Conservation (phyloP, 1,284 basidiomycete species). For the Wallemia mellicola region DNA sequence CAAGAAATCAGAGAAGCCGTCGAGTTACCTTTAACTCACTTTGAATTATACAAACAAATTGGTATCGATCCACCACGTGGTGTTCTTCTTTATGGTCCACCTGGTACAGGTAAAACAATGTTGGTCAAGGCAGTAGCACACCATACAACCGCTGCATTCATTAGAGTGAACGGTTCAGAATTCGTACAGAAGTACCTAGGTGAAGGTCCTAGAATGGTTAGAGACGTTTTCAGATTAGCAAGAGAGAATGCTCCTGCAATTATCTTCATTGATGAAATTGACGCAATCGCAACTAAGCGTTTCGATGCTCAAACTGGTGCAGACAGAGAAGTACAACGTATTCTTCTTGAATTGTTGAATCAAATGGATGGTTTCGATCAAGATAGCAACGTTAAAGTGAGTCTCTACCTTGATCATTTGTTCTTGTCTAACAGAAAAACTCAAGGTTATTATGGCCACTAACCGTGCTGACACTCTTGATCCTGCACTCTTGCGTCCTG, state of each 20-base stretch:
- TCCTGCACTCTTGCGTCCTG: slow-evolving; percentile 84
- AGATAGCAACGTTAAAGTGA: slow-evolving; percentile 87
- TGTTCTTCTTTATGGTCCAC: slow-evolving; percentile 73
- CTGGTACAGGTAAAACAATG: slow-evolving; percentile 99
- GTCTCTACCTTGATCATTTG: slow-evolving; percentile 7
- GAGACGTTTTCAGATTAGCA: slow-evolving; percentile 92
- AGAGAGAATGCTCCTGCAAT: slow-evolving; percentile 92
- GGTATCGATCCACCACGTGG: slow-evolving; percentile 95
- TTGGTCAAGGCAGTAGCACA: slow-evolving; percentile 94
- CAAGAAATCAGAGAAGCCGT: slow-evolving; percentile 98
- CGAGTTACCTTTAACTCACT: slow-evolving; percentile 87
- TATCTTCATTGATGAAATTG: slow-evolving; percentile 99
- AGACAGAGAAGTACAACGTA: slow-evolving; percentile 95
- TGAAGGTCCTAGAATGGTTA: slow-evolving; percentile 97
- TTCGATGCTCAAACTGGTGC: slow-evolving; percentile 99
- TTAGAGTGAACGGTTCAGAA: slow-evolving; percentile 90
- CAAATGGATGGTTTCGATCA: slow-evolving; percentile 99
- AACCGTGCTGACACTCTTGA: slow-evolving; percentile 89
- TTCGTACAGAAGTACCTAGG: slow-evolving; percentile 99
- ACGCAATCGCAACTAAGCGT: slow-evolving; percentile 97
- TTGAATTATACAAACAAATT: slow-evolving; percentile 96
- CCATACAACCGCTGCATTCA: slow-evolving; percentile 88
- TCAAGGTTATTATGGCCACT: slow-evolving; percentile 92
- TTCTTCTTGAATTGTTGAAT: slow-evolving; percentile 86
- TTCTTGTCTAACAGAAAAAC: neutral